These are phyloP conservation scores for Salmacisia buchloeana DNA, from an alignment of 1,284 basidiomycete species.

Conservation along the genomic window DNA sequence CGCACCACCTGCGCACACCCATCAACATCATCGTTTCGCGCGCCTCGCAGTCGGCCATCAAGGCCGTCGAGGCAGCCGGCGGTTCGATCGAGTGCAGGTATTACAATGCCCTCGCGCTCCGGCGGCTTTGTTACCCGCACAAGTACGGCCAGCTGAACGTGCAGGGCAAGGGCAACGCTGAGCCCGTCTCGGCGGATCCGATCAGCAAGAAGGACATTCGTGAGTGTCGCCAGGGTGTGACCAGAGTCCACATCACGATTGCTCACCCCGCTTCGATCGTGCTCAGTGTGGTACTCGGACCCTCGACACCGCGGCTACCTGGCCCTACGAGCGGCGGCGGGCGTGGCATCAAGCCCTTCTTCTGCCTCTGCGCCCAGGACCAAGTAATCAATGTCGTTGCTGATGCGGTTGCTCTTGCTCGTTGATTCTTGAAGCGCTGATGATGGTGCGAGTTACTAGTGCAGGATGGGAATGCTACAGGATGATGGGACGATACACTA, in stretches of 20 bases:
- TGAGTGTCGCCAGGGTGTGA: constrained; percentile 12
- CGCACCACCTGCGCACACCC: constrained; percentile 64
- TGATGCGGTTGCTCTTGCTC: too few species aligned
- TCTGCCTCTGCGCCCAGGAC: not conserved
- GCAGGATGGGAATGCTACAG: too few species aligned
- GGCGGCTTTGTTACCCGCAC: constrained; percentile 66
- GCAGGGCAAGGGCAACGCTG: constrained; percentile 23
- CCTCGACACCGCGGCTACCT: constrained; percentile 35
- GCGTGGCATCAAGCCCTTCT: not conserved
- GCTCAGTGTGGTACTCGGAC: constrained; percentile 35
- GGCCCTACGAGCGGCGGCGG: constrained; percentile 13
- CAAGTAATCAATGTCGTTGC: too few species aligned
- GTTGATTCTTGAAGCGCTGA: too few species aligned
- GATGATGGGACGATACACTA: too few species aligned
- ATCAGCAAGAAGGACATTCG: constrained; percentile 38
- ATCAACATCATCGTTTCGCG: constrained; percentile 78
- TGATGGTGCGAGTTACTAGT: too few species aligned
- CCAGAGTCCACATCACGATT: not conserved
- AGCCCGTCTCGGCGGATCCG: constrained; percentile 36
- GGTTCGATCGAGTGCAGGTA: constrained; percentile 85
- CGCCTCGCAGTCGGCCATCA: constrained; percentile 78
- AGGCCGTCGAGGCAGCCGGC: constrained; percentile 72
- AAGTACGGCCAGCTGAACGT: constrained; percentile 25
- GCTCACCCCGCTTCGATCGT: too few species aligned
- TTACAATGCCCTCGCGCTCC: constrained; percentile 78